Evolutionary conservation across 202 grass and related monocot species (phyloP).

Genomic region (Zoysia matrella): DNA sequence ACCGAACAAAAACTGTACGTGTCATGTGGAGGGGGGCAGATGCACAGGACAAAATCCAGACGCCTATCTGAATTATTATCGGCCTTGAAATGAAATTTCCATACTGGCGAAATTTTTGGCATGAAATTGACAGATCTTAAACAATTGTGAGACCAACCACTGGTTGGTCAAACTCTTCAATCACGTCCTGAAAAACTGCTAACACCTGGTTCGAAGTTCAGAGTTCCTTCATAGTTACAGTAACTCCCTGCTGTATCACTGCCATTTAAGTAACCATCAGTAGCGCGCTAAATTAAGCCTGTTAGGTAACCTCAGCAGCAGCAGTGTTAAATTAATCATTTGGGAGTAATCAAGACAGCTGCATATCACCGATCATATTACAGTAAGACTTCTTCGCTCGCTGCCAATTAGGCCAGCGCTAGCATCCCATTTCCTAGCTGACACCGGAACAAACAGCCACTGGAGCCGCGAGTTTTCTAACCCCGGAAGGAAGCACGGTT

Average conservation of each 20-base stretch:
- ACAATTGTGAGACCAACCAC: conserved; percentile 16
- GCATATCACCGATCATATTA: conserved; percentile 34
- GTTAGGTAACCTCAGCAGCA: conserved; percentile 19
- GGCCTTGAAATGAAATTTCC: neutral
- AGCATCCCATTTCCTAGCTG: neutral
- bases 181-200: neutral
- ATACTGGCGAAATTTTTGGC: conserved; percentile 4
- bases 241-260: conserved; percentile 1
- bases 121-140: neutral
- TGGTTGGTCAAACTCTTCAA: conserved; percentile 43
- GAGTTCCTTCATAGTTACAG: conserved; percentile 15
- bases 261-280: conserved; percentile 21
- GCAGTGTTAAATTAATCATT: conserved; percentile 11
- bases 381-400: neutral
- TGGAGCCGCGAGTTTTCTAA: conserved; percentile 16
- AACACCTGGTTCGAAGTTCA: neutral
- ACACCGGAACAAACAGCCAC: neutral
- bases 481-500: neutral
- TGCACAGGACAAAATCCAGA: conserved; percentile 24
- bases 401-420: conserved; percentile 41
- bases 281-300: conserved; percentile 15
- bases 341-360: conserved; percentile 37
- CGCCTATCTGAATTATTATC: conserved; percentile 20
- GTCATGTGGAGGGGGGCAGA: neutral
- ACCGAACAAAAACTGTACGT: conserved; percentile 9